Conservation (phyloP, 257 asterid genomes). For the Handroanthus guayacan region DNA sequence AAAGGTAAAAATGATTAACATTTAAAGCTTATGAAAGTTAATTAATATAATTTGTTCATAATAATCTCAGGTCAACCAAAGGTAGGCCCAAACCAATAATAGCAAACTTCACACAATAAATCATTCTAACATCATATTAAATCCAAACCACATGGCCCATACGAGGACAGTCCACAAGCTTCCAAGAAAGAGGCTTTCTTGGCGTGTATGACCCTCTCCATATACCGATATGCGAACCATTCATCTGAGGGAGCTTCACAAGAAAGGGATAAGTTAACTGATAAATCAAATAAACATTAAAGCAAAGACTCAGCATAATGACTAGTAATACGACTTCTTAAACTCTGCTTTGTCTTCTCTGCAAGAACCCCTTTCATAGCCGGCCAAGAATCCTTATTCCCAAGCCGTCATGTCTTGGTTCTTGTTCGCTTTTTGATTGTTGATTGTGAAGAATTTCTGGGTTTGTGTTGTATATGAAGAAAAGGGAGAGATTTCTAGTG, state of each 20-base stretch:
- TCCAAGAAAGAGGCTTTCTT: constrained; percentile 6
- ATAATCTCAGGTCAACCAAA: constrained; percentile 4
- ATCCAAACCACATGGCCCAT: constrained; percentile 34
- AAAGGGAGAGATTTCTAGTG: constrained; percentile 23
- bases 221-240: constrained; percentile 31
- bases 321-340: constrained; percentile 36
- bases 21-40: neutral
- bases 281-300: constrained; percentile 26
- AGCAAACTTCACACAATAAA: constrained; percentile 1
- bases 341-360: constrained; percentile 33
- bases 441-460: constrained; percentile 6
- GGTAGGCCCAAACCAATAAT: constrained; percentile 33
- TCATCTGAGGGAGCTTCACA: constrained; percentile 31
- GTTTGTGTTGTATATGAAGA: constrained; percentile 25
- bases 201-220: constrained; percentile 26
- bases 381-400: constrained; percentile 33
- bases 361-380: constrained; percentile 34
- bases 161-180: constrained; percentile 34
- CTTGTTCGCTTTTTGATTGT: constrained; percentile 13
- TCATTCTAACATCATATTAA: neutral
- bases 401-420: neutral
- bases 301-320: neutral
- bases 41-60: neutral
- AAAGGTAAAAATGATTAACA: neutral
- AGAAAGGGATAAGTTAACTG: constrained; percentile 36